Evolutionary conservation across 331 rosid species (phyloP).

Genomic region (Prunus yedoensis): DNA sequence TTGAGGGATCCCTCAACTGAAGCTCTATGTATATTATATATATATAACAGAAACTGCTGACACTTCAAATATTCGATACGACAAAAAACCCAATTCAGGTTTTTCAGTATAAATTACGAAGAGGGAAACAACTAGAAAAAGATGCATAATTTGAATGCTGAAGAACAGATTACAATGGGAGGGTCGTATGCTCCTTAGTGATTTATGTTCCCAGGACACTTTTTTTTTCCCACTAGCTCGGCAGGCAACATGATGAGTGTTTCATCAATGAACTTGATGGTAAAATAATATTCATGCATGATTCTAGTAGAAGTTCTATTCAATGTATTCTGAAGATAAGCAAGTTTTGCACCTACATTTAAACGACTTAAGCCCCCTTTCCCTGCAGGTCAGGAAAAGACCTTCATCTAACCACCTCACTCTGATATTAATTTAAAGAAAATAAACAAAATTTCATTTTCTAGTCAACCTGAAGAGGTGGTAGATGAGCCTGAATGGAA

Average conservation of each 20-base stretch:
- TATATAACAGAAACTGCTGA: not conserved
- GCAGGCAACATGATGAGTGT: not conserved
- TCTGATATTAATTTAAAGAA: not conserved
- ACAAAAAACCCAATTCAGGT: not conserved
- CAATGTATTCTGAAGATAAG: not conserved
- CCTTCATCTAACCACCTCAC: not conserved
- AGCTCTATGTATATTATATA: too few species aligned
- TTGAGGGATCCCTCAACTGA: too few species aligned
- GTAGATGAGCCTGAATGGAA: not conserved
- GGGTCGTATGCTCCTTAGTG: not conserved
- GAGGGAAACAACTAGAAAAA: not conserved
- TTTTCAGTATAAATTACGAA: not conserved
- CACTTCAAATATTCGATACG: not conserved
- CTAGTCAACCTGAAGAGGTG: not conserved
- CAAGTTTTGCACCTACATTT: not conserved
- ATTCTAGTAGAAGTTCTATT: not conserved
- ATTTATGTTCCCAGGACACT: not conserved
- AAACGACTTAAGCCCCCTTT: not conserved
- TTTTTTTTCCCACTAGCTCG: not conserved
- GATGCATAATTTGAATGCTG: not conserved
- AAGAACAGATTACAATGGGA: not conserved
- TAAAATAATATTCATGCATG: constrained; percentile 2
- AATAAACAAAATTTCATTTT: constrained; percentile 1
- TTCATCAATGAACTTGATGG: not conserved
- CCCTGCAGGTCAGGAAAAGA: constrained; percentile 2